Evolutionary conservation across 306 rosid species (phyloP).

Genomic region (Ammopiptanthus mongolicus): DNA sequence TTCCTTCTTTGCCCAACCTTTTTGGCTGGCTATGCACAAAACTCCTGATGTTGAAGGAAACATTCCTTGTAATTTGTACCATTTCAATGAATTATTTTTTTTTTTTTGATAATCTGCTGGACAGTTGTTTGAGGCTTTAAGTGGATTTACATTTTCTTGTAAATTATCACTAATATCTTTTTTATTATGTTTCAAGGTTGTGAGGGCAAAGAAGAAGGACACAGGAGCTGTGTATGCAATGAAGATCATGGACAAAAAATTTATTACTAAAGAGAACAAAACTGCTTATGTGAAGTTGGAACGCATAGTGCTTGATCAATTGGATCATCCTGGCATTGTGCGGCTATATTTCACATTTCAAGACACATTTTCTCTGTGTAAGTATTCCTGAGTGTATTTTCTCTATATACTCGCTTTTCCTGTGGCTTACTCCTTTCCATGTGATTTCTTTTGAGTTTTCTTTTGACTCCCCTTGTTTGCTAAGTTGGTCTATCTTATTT

Average conservation of each 20-base stretch:
- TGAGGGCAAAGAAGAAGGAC: constrained; percentile 98
- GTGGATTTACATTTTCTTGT: constrained; percentile 3
- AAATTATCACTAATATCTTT: constrained; percentile 3
- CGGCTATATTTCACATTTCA: constrained; percentile 94
- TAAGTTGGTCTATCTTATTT: constrained; percentile 25
- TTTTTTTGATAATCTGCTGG: not conserved
- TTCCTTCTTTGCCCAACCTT: not conserved
- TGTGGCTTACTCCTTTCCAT: constrained; percentile 12
- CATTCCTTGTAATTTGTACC: not conserved
- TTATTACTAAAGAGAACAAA: constrained; percentile 94
- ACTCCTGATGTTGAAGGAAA: not conserved
- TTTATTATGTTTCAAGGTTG: constrained; percentile 56
- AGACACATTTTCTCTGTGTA: constrained; percentile 92
- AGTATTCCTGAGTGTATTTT: constrained; percentile 42
- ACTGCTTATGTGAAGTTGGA: constrained; percentile 98
- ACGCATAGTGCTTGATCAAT: constrained; percentile 92
- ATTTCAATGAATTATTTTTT: not conserved
- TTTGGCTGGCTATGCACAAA: not conserved
- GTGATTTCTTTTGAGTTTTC: not conserved
- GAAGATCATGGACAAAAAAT: constrained; percentile 98
- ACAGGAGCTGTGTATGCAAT: constrained; percentile 80
- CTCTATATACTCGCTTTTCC: not conserved
- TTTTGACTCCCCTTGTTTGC: constrained; percentile 18
- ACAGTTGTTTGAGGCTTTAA: not conserved
- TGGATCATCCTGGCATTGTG: constrained; percentile 97